A percentile compares a stretch with the other conserved stretches of the same genome.
These are phyloP conservation scores for Solanum chacoense DNA, from an alignment of 305 asterid genomes.

Conservation along the genomic window DNA sequence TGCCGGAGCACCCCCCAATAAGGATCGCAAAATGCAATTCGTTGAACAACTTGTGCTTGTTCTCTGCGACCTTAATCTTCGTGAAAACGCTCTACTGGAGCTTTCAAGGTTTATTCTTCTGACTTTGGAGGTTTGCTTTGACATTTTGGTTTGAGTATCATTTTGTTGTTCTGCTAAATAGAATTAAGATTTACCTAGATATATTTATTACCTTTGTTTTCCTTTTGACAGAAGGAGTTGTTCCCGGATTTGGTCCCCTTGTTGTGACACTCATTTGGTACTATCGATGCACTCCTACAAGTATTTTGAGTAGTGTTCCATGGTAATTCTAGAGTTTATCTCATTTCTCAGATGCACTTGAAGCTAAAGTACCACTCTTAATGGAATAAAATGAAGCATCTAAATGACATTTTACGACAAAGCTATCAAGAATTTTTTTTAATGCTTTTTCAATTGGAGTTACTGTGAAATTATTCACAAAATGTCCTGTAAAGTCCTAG, in stretches of 20 bases:
- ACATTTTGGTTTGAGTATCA: background rate
- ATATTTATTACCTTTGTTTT: background rate
- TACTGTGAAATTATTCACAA: background rate
- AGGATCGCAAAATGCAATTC: constrained; percentile 38
- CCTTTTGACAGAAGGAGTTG: constrained; percentile 52
- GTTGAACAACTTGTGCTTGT: constrained; percentile 86
- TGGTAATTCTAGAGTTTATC: background rate
- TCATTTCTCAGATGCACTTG: background rate
- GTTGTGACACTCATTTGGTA: constrained; percentile 88
- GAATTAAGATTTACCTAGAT: background rate
- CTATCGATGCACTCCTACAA: constrained; percentile 89
- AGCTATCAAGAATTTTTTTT: background rate
- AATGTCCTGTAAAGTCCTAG: background rate
- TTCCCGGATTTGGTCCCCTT: constrained; percentile 87
- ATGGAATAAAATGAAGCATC: background rate
- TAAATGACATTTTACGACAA: background rate
- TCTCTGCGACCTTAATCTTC: constrained; percentile 72
- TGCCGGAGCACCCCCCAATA: background rate
- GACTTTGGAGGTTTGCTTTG: background rate
- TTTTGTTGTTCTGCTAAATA: background rate
- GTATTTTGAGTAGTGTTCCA: constrained; percentile 22
- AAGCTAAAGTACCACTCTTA: background rate
- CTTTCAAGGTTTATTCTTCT: constrained; percentile 52
- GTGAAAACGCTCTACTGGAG: constrained; percentile 89
- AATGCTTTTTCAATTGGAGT: background rate